Base-by-base conservation (phyloP, 2,329 filamentous ascomycete species). In the Fusarium burgessii region DNA sequence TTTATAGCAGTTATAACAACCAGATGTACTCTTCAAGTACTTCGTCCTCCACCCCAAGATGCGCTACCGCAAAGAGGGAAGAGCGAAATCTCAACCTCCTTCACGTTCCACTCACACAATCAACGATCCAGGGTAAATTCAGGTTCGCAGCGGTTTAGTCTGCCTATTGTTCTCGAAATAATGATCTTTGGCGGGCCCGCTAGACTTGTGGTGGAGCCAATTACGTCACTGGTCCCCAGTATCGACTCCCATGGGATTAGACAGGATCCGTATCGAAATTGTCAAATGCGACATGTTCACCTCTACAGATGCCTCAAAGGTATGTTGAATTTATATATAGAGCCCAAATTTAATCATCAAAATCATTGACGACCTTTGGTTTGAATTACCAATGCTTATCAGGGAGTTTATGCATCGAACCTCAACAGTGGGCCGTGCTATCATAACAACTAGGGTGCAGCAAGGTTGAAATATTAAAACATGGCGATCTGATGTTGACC, bases 121-220 rank as follows among this genome's bases (percentile, higher is more conserved):
- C 29, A 43, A 17, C 32, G 18, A 35, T 52, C 33, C 38, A 60
- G 62, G 68, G 43, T 54, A 49, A 55, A 36, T 58, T 50, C 58
- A 71, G 54, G 68, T 56, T 71, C 68, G 41, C 45, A 40, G 36
- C 59, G 45, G 20, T 58, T 61, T 55, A 59, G 45, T 46, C 50
- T 42, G 60, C 73, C 73, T 76, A 75, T 75, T 52, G 67, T 61
- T 67, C 60, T 58, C 51, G 45, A 70, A 46, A 62, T 62, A 62
- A 43, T 59, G 57, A 60, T 56, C 49, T 52, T 56, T 62, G 52
- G 71, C 58, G 69, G 73, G 54, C 47, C 66, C 51, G 27, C 33
- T 68, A 55, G 51, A 63, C 49, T 64, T 47, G 46, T 14, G 20
- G 73, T 74, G 73, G 73, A 51, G 42, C 54, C 54, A 27, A 13